Evolutionary conservation across 2,329 filamentous ascomycete genomes (phyloP).

Genomic region (Seiridium cupressi): DNA sequence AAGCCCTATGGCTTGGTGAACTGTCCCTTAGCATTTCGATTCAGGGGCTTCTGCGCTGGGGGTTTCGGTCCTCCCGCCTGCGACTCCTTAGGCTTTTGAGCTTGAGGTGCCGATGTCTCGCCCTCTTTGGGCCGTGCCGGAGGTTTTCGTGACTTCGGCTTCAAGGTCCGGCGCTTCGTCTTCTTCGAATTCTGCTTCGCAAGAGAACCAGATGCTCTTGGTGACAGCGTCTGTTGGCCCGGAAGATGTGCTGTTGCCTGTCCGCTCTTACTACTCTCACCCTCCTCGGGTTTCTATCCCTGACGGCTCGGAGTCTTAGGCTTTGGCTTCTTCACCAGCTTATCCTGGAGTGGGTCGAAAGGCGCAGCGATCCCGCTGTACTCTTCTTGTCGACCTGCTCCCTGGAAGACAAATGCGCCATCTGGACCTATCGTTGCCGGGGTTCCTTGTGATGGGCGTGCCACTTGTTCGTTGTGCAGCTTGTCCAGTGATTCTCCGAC

Average conservation of each 20-base stretch:
- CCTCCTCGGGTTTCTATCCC: conserved; percentile 5
- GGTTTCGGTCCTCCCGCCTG: neutral
- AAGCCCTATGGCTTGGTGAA: neutral
- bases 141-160: neutral
- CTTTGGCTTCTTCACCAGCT: conserved; percentile 33
- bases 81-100: neutral
- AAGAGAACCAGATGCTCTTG: neutral
- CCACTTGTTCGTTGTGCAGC: conserved; percentile 76
- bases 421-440: conserved; percentile 43
- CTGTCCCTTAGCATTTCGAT: neutral
- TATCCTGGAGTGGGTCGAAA: conserved; percentile 53
- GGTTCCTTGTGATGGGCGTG: conserved; percentile 57
- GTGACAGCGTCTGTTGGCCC: neutral
- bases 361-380: conserved; percentile 55
- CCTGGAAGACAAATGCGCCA: conserved; percentile 50
- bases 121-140: neutral
- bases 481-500: conserved; percentile 81
- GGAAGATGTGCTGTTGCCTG: neutral
- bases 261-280: neutral
- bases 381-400: conserved; percentile 37
- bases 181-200: neutral
- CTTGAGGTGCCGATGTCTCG: neutral
- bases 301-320: conserved; percentile 27
- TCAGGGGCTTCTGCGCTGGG: neutral
- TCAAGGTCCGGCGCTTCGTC: neutral